Evolutionary conservation across 805 yeast genomes (phyloP), one percentile per base, ranked within the genome.

Genomic region (Candida pseudofarinosa): DNA sequence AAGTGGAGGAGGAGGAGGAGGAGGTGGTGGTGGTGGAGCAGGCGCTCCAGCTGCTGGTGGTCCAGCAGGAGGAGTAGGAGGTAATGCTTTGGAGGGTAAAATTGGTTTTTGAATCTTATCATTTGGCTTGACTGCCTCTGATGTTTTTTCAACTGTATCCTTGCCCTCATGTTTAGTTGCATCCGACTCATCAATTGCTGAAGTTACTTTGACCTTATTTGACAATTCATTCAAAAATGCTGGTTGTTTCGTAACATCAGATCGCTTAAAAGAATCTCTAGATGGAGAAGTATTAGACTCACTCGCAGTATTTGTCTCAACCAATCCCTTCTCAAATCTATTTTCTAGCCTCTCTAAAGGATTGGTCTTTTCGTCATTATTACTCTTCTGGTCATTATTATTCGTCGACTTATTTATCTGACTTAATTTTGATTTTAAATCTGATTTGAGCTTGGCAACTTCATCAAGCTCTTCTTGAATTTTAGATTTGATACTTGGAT

Each of bases 171-270:
- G 44, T 5, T 28, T 41, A 16, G 37, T 12, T 12, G 37, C 14
- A 16, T 14, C 37, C 19, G 15, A 45, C 35, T 40, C 60, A 45
- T 51, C 63, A 33, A 71, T 69, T 1, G 78, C 54, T 3, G 65
- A 67, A 3, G 67, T 54, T 43, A 64, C 74, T 5, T 60, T 64
- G 10, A 80, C 82, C 49, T 76, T 78, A 3, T 71, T 58, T 17
- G 73, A 66, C 49, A 81, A 62, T 53, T 81, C 86, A 37, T 71
- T 66, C 49, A 81, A 62, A 53, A 80, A 79, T 20, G 72, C 59
- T 10, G 81, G 78, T 44, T 72, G 62, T 67, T 73, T 65, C 2
- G 60, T 61, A 17, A 65, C 66, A 40, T 72, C 62, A 0, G 69
- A 62, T 4, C 65, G 56, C 40, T 59, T 53, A 38, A 71, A 54